A percentile compares a stretch with the other conserved stretches of the same genome.
These are phyloP conservation scores for Leishmania mexicana DNA, from an alignment of 208 protist genomes.

Conservation along the genomic window DNA sequence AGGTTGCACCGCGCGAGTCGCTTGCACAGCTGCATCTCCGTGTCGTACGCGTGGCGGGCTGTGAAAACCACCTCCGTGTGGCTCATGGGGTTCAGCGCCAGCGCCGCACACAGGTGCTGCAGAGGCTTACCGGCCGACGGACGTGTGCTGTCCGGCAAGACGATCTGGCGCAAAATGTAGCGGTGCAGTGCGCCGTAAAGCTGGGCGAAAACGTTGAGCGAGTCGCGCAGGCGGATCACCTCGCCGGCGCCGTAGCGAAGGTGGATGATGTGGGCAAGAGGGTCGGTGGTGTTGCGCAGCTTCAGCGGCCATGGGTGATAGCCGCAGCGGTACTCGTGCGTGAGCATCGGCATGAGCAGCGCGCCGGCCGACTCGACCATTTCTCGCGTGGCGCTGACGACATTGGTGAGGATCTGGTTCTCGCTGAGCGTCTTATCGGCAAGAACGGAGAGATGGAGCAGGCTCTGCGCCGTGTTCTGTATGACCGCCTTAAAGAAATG, in stretches of 20 bases:
- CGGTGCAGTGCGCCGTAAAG: slow-evolving; percentile 72
- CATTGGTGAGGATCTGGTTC: slow-evolving; percentile 55
- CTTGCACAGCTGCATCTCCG: slow-evolving; percentile 46
- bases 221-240: slow-evolving; percentile 65
- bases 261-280: slow-evolving; percentile 69
- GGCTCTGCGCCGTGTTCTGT: slow-evolving; percentile 42
- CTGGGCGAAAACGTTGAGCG: slow-evolving; percentile 59
- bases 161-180: slow-evolving; percentile 48
- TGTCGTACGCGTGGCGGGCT: slow-evolving; percentile 63
- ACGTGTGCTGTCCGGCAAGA: slow-evolving; percentile 50
- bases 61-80: slow-evolving; percentile 67
- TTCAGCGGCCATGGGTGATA: slow-evolving; percentile 90
- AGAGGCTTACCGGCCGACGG: slow-evolving; percentile 53
- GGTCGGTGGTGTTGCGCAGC: slow-evolving; percentile 84
- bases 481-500: slow-evolving; percentile 53
- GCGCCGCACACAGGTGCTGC: slow-evolving; percentile 49
- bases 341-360: slow-evolving; percentile 82
- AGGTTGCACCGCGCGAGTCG: slow-evolving; percentile 61
- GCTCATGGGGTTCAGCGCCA: slow-evolving; percentile 60
- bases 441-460: slow-evolving; percentile 52
- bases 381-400: slow-evolving; percentile 57
- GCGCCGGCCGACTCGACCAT: slow-evolving; percentile 63
- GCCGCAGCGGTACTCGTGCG: slow-evolving; percentile 74
- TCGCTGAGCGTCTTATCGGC: slow-evolving; percentile 68
- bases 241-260: slow-evolving; percentile 66